Base-by-base conservation (phyloP, 169 alveolate genomes). In the Besnoitia besnoiti region DNA sequence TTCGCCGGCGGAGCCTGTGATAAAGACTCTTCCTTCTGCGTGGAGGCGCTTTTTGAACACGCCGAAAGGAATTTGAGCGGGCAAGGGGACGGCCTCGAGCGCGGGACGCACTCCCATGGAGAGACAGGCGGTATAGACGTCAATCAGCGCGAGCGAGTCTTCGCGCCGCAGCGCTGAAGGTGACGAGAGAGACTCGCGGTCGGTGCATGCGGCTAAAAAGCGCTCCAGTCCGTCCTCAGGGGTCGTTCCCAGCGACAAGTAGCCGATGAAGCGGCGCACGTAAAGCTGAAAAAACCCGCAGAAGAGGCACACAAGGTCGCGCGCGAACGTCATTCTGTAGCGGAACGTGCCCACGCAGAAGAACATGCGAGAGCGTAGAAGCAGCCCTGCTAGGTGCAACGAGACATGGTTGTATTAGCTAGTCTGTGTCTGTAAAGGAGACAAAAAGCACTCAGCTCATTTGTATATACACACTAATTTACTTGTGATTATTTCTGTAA, bases 221-320 rank as follows among this genome's bases (percentile, higher is more conserved):
- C 87, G 50, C 87, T 44, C n/a, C 61, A 77, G 7, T 14, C 87
- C 87, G 10, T 77, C 87, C 7, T 14, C 87, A 8, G 87, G 61
- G 40, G 44, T 77, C 19, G 10, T 40, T 4, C 87, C 87, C 1
- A 77, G 87, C 10, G 87, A 19, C 30, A 77, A 35, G 47, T 77
- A 77, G 4, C 87, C 87, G 33, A 77, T 51, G 14, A 77, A 35
- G 4, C 40, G 35, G 35, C 87, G 14, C 61, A 42, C 37, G 55
- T 77, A 77, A 27, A 77, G 12, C 87, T 77, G 87, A 37, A 40
- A 16, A 44, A 27, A 10, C 7, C 2, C 5, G 35, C 37, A 39
- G 19, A 8, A 3, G 8, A 10, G 37, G 5, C 44, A n/a, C 40
- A 67, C 44, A 67, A n/a, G n/a, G n/a, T n/a, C n/a, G n/a, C n/a